phyloP scores from a whole-genome alignment of 306 rosid genomes.

The Lathyrus tuberosus region DNA sequence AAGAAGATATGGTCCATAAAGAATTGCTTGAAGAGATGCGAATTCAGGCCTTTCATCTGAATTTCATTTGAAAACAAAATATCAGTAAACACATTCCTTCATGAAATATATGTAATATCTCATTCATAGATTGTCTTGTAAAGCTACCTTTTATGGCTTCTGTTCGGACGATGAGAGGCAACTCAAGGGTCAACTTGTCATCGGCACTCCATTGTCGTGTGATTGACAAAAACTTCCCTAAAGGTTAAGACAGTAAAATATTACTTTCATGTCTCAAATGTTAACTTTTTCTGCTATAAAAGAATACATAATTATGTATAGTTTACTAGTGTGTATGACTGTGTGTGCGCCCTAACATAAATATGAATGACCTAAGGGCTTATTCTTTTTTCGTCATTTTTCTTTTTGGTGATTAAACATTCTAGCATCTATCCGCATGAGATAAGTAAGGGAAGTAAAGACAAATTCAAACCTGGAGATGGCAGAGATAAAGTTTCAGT shows the following conservation, averaged over 20 bases:
- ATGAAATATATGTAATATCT: neutral
- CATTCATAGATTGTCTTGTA: neutral
- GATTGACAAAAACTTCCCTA: slow-evolving; percentile 66
- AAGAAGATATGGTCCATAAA: slow-evolving; percentile 79
- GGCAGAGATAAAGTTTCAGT: slow-evolving; percentile 45
- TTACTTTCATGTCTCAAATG: slow-evolving; percentile 23
- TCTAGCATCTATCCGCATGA: too few species aligned
- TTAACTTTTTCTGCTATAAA: too few species aligned
- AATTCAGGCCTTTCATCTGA: slow-evolving; percentile 78
- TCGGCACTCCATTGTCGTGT: slow-evolving; percentile 61
- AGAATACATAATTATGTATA: too few species aligned
- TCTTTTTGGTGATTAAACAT: too few species aligned
- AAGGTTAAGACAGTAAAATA: slow-evolving; percentile 19
- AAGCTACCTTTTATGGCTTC: slow-evolving; percentile 73
- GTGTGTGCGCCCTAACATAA: too few species aligned
- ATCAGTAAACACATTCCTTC: neutral
- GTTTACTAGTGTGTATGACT: too few species aligned
- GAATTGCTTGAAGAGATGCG: slow-evolving; percentile 70
- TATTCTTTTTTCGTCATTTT: too few species aligned
- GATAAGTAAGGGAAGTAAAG: slow-evolving; percentile 4
- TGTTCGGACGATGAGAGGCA: slow-evolving; percentile 68
- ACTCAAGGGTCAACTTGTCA: slow-evolving; percentile 66
- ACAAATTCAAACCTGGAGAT: slow-evolving; percentile 56
- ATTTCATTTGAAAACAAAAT: slow-evolving; percentile 36
- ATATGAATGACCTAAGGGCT: too few species aligned